phyloP scores from a whole-genome alignment of 208 protist species.

The Herpetomonas tarakana region DNA sequence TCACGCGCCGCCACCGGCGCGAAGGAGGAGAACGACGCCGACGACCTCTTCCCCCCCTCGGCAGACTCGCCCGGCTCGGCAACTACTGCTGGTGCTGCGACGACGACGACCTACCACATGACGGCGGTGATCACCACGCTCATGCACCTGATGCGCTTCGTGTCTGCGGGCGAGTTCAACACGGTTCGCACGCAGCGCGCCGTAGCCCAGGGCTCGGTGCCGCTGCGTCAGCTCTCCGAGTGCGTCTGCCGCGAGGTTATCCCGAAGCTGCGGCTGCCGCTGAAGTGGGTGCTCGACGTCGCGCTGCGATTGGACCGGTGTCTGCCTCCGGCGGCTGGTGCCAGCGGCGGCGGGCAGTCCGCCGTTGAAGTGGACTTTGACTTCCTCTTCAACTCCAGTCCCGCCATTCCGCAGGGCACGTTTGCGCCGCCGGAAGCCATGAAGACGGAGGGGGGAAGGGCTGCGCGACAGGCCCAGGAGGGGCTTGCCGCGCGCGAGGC shows the following conservation, averaged over 20 bases:
- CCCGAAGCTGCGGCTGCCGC: background rate
- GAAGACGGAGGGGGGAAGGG: no score
- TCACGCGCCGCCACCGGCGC: background rate
- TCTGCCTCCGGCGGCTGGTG: no score
- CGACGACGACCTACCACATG: background rate
- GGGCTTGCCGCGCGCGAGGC: background rate
- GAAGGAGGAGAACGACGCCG: background rate
- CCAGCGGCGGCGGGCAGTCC: background rate
- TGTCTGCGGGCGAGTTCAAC: slow-evolving; percentile 7
- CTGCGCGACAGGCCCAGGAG: background rate
- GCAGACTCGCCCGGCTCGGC: background rate
- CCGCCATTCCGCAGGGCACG: no score
- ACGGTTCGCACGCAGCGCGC: background rate
- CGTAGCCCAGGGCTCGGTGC: background rate
- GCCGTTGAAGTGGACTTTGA: background rate
- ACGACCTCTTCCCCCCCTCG: no score
- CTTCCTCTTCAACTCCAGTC: background rate
- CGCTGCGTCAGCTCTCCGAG: background rate
- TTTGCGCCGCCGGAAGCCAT: no score
- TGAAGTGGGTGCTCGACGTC: background rate
- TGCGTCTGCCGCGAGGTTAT: background rate
- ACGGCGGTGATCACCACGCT: slow-evolving; percentile 2
- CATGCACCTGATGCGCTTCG: slow-evolving; percentile 9
- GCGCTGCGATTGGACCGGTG: background rate
- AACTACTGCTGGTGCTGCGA: background rate